Conservation (phyloP, 129 eudicot genomes). For the Chrysanthemum makinoi region DNA sequence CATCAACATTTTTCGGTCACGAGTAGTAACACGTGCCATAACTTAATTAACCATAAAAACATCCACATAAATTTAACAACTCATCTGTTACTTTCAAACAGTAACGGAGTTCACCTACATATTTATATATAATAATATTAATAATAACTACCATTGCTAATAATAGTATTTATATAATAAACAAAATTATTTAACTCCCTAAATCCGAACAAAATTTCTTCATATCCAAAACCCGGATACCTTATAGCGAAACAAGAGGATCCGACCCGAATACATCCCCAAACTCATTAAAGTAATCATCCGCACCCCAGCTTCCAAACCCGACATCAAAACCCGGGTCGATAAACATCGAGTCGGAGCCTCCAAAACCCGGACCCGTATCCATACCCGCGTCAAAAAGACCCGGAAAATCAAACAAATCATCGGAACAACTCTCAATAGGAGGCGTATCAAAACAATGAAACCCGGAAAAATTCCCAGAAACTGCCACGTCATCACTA, state of each 20-base stretch:
- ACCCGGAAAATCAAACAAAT: constrained; percentile 55
- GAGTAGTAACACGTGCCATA: constrained; percentile 29
- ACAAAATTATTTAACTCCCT: constrained; percentile 26
- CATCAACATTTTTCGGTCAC: constrained; percentile 35
- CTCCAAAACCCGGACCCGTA: constrained; percentile 27
- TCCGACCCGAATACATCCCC: constrained; percentile 92
- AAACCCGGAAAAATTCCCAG: constrained; percentile 40
- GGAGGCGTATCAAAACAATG: constrained; percentile 31
- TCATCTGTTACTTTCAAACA: constrained; percentile 41
- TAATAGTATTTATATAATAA: neutral
- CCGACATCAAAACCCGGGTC: constrained; percentile 32
- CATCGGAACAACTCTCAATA: constrained; percentile 19
- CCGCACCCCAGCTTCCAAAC: constrained; percentile 38
- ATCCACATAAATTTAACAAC: constrained; percentile 22
- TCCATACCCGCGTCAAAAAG: constrained; percentile 43
- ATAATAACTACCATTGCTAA: neutral
- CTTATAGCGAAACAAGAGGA: constrained; percentile 59
- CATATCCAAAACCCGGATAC: neutral
- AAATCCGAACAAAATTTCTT: constrained; percentile 26
- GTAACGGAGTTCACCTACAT: constrained; percentile 44
- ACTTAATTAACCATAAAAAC: constrained; percentile 17
- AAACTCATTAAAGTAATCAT: constrained; percentile 68
- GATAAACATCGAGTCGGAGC: constrained; percentile 30
- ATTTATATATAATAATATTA: constrained; percentile 27
- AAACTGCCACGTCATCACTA: constrained; percentile 27